phyloP scores from a whole-genome alignment of 169 alveolate species.

The Plasmodium vivax region DNA sequence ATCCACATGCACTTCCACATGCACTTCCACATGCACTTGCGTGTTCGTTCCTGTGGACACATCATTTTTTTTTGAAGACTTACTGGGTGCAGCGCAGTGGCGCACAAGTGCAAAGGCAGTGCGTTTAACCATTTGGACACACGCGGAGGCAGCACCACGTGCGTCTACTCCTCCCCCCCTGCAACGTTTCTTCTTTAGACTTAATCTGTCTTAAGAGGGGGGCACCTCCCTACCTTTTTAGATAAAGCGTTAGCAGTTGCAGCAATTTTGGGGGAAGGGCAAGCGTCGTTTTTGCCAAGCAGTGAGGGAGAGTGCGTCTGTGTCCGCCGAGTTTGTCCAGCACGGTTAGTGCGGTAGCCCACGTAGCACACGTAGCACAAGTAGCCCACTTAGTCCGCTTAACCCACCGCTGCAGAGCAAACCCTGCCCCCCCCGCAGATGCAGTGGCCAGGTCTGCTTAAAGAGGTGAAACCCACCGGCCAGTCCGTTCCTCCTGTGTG shows the following conservation, averaged over 20 bases:
- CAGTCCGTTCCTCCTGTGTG: background rate
- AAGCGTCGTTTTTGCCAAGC: background rate
- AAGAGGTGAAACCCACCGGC: background rate
- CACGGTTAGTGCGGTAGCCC: background rate
- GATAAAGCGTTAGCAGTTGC: background rate
- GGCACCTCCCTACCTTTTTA: background rate
- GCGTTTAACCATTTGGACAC: background rate
- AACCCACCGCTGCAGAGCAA: background rate
- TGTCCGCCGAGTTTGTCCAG: too few relatives aligned
- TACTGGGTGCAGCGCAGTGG: background rate
- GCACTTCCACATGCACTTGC: background rate
- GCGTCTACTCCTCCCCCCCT: background rate
- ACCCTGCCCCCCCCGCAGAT: background rate
- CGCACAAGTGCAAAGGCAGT: background rate
- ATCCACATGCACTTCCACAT: background rate
- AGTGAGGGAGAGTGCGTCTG: background rate
- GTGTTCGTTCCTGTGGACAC: background rate
- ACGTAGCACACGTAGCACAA: too few relatives aligned
- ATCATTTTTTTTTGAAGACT: background rate
- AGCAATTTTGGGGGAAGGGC: background rate
- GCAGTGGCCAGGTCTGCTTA: background rate
- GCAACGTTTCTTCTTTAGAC: background rate
- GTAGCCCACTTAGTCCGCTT: too few relatives aligned
- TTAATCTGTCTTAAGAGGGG: background rate
- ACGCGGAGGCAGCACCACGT: background rate